Evolutionary conservation across 2,329 filamentous ascomycete species (phyloP).

Genomic region (Dendrostoma leiphaemia): DNA sequence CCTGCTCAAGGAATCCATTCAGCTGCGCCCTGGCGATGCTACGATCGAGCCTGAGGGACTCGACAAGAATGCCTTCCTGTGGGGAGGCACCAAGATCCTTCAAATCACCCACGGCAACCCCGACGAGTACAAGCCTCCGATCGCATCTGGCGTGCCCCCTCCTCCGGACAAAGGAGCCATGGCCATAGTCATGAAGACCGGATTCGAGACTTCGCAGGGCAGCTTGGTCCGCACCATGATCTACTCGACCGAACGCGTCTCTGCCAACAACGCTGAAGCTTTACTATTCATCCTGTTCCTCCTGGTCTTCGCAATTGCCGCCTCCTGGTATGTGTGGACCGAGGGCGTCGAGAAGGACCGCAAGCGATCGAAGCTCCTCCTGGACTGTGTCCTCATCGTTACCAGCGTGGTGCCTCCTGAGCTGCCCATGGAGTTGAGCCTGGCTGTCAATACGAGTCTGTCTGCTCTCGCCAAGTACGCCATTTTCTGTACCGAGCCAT

Average conservation of each 20-base stretch:
- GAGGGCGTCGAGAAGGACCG: conserved; percentile 93
- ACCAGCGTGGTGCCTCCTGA: conserved; percentile 98
- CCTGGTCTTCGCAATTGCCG: conserved; percentile 91
- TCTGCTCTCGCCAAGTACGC: conserved; percentile 92
- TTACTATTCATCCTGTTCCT: conserved; percentile 98
- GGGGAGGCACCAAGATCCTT: conserved; percentile 95
- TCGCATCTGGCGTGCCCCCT: conserved; percentile 73
- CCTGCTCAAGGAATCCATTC: conserved; percentile 91
- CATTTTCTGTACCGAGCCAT: conserved; percentile 98
- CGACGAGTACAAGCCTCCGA: conserved; percentile 69
- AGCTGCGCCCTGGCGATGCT: conserved; percentile 81
- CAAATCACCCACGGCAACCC: conserved; percentile 87
- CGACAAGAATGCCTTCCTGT: conserved; percentile 96
- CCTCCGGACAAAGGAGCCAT: conserved; percentile 92
- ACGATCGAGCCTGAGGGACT: conserved; percentile 82
- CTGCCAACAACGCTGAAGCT: conserved; percentile 96
- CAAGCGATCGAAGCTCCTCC: conserved; percentile 93
- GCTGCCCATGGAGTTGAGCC: conserved; percentile 93
- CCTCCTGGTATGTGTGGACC: conserved; percentile 98
- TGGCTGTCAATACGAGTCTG: conserved; percentile 96
- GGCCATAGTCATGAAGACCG: conserved; percentile 93
- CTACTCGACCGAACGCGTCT: conserved; percentile 97
- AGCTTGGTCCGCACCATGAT: conserved; percentile 99
- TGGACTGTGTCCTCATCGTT: conserved; percentile 97
- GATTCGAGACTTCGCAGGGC: conserved; percentile 97